A percentile compares a stretch with the other conserved stretches of the same genome.
phyloP scores from a whole-genome alignment of 305 asterid species.

The Ilex paraguariensis region DNA sequence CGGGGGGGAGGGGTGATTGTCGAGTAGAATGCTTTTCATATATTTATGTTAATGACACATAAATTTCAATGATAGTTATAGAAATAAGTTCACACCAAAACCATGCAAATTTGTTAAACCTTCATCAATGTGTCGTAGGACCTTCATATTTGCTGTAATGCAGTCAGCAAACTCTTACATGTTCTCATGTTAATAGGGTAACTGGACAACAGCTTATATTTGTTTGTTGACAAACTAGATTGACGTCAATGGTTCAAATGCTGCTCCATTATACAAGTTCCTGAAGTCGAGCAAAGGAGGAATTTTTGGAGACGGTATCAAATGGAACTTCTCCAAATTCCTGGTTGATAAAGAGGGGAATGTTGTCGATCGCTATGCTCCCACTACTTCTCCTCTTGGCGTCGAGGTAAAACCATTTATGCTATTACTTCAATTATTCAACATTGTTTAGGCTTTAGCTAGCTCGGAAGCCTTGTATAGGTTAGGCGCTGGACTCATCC shows the following conservation, averaged over 20 bases:
- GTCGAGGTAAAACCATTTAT: constrained; percentile 50
- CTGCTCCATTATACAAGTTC: constrained; percentile 76
- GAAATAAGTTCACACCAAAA: too few relatives aligned
- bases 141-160: too few relatives aligned
- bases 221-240: constrained; percentile 31
- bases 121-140: too few relatives aligned
- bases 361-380: constrained; percentile 83
- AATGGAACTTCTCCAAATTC: constrained; percentile 93
- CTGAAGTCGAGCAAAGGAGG: constrained; percentile 82
- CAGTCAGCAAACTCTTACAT: too few relatives aligned
- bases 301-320: constrained; percentile 64
- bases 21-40: too few relatives aligned
- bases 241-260: constrained; percentile 69
- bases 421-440: not conserved
- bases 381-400: constrained; percentile 86
- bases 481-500: not conserved
- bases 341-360: constrained; percentile 75
- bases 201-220: not conserved
- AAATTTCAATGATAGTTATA: too few relatives aligned
- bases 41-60: too few relatives aligned
- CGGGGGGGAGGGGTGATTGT: too few relatives aligned
- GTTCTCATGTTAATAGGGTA: too few relatives aligned
- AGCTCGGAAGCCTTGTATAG: too few relatives aligned
- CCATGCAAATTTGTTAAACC: too few relatives aligned
- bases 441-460: not conserved